Conservation (phyloP, 2,329 filamentous ascomycete genomes). For the Cadophora luteo-olivacea region DNA sequence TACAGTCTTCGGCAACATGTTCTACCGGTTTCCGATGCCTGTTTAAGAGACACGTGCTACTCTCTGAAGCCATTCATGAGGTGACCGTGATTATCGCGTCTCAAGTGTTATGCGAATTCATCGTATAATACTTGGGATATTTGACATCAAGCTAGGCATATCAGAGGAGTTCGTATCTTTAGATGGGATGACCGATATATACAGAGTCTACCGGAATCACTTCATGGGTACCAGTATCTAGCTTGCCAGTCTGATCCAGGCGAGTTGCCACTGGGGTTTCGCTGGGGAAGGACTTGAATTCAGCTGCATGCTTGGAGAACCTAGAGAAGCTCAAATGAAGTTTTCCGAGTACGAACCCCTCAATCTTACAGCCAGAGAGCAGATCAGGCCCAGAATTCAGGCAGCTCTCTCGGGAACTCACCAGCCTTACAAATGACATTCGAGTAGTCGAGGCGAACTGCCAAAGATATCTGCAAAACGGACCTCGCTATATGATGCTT, state of each 20-base stretch:
- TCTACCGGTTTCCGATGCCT: background rate
- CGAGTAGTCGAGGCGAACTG: background rate
- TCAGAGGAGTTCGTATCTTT: background rate
- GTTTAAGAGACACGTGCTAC: background rate
- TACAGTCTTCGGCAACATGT: background rate
- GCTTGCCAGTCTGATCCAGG: background rate
- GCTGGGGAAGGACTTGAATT: background rate
- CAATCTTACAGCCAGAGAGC: too few species aligned
- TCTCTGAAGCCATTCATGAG: background rate
- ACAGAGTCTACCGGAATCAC: background rate
- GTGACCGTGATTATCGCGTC: conserved; percentile 3
- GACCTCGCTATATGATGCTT: background rate
- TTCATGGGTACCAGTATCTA: background rate
- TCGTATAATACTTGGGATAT: background rate
- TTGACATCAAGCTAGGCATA: background rate
- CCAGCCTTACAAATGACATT: background rate
- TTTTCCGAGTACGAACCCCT: too few species aligned
- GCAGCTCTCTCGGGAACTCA: background rate
- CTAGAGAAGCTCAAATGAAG: background rate
- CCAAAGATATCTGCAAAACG: too few species aligned
- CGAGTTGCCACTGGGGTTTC: background rate
- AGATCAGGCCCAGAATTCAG: too few species aligned
- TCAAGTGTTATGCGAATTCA: conserved; percentile 2
- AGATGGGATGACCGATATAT: background rate
- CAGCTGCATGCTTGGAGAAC: background rate